Evolutionary conservation across 352 stramenopile species (phyloP), one percentile per base, ranked within the genome.

Genomic region (Pythium apleroticum): DNA sequence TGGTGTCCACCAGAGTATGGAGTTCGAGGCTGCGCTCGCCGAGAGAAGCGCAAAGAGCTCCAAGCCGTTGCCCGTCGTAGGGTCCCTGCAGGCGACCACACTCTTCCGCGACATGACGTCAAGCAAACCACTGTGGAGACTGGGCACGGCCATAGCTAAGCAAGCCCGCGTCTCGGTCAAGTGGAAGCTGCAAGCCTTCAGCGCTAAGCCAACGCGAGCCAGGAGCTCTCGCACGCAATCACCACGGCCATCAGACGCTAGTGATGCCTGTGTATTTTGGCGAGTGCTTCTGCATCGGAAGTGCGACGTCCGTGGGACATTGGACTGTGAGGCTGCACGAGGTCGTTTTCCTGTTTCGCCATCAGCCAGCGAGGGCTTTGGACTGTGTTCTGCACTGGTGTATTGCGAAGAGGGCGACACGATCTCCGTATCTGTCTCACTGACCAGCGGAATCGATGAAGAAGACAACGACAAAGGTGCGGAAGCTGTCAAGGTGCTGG

Each of bases 371-470:
- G 48, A 30, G 8, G 9, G 11, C 30, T 68, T 63, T 19, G 46
- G 20, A 15, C 45, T 59, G 10, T 61, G 30, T 15, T 69, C 62
- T 11, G 62, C 37, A 7, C 46, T 69, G 1, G 30, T 69, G 8
- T 58, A 69, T n/a, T 69, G 62, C 28, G 55, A 69, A 24, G 62
- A 59, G 30, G 35, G 55, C 0, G 62, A 69, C 35, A 19, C 11
- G 0, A 11, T 69, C 6, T 57, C 43, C 3, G 35, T 69, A 14
- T 22, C 27, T 9, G 31, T 62, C 1, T 30, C 20, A n/a, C 1
- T 68, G 9, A 50, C 43, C 3, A 50, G 19, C 11, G 43, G 19
- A 27, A 27, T 11, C 7, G 27, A 50, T 9, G 19, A 57, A 7
- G 28, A 61, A 27, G 28, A 60, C 24, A 7, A 24, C 2, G 48